Evolutionary conservation across 495 filamentous ascomycete genomes (phyloP), one percentile per base, ranked within the genome.

Genomic region (Staphylotrichum longicolle): DNA sequence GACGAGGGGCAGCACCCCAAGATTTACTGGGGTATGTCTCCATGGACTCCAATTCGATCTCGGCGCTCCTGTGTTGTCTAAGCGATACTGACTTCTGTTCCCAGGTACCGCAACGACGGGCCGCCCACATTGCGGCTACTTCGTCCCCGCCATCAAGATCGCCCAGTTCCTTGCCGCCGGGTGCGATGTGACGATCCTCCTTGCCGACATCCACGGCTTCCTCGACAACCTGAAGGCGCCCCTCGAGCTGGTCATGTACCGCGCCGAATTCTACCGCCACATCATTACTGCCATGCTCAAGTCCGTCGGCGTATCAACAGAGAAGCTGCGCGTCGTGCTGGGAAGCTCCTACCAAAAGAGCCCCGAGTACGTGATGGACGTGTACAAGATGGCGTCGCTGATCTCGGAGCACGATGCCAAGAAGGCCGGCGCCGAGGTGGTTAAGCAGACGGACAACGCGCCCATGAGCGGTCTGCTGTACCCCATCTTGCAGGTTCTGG

Each of bases 391-490:
- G 49, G 63, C 64, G 34, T 70, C 82, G 0, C 68, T 89, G 6
- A 81, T 82, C 11, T 81, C 81, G 2, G 81, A 85, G 63, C 81
- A 86, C 65, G 90, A 93, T 68, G 86, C 90, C 5, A 88, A 89
- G 70, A 93, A 91, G 74, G 91, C 91, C 0, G 93, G 94, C 12
- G 88, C 90, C 1, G 94, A 98, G 70, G 83, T 98, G 7, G 92
- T 98, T 47, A 98, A 98, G 79, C 91, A 97, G 77, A 82, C 86
- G 11, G 81, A 82, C 27, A 90, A 89, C 65, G 83, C 89, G 32
- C 83, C 88, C 9, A 66, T 98, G 49, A 84, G 82, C 62, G 92
- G 91, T 0, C 80, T 96, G 12, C 80, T 97, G 49, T 98, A 98
- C 74, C 90, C 90, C 0, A 80, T 92, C 9, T 87, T 98, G 70